Percentiles rank a stretch among this genome's conserved stretches.
phyloP scores from a whole-genome alignment of 441 rosid species.

The Syzygium syzygioides region DNA sequence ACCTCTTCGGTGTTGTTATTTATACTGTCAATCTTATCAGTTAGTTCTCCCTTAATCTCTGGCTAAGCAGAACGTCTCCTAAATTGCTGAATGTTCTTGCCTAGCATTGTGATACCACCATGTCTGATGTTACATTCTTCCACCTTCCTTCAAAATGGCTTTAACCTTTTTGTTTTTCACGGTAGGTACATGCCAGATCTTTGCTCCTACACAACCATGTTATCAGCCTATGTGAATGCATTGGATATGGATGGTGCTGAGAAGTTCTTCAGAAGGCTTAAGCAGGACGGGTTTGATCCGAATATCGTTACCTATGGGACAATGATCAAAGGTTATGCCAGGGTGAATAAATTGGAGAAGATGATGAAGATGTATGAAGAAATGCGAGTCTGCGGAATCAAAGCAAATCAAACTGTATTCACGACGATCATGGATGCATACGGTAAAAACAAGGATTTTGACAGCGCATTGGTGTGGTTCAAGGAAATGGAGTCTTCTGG shows the following conservation, averaged over 20 bases:
- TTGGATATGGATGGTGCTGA: conserved; percentile 88
- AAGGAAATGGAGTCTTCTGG: conserved; percentile 14
- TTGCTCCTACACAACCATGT: conserved; percentile 90
- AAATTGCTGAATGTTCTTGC: neutral
- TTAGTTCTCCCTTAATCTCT: neutral
- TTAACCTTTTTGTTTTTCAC: neutral
- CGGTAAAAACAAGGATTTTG: conserved; percentile 74
- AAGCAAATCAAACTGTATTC: conserved; percentile 74
- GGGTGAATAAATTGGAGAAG: conserved; percentile 58
- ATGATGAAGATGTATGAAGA: conserved; percentile 64
- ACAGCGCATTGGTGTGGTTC: conserved; percentile 69
- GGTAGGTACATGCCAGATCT: conserved; percentile 73
- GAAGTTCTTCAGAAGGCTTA: conserved; percentile 68
- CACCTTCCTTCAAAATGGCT: neutral
- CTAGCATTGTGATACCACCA: neutral
- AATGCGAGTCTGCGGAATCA: conserved; percentile 53
- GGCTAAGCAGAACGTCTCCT: neutral
- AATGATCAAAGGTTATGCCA: conserved; percentile 81
- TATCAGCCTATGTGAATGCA: conserved; percentile 86
- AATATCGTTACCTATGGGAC: conserved; percentile 76
- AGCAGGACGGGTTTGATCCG: conserved; percentile 60
- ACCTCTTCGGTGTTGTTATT: neutral
- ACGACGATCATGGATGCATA: conserved; percentile 87
- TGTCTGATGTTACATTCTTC: neutral
- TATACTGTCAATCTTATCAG: neutral